Percentiles rank a stretch among this genome's conserved stretches.
Conservation (phyloP, 2,329 filamentous ascomycete genomes). For the Cladosporium sp. region DNA sequence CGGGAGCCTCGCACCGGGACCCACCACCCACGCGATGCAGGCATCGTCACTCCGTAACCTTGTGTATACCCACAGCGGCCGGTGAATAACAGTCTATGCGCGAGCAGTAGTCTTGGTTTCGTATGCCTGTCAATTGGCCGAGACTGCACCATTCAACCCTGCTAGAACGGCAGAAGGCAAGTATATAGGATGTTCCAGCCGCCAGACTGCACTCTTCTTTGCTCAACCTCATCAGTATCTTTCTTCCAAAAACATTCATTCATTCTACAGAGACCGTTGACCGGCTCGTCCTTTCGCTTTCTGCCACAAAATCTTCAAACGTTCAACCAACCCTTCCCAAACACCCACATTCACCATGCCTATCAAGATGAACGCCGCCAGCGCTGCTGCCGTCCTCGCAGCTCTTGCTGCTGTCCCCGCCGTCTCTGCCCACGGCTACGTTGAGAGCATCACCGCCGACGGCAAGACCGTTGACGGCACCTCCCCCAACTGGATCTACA, state of each 20-base stretch:
- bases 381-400: slow-evolving; percentile 13
- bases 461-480: slow-evolving; percentile 6
- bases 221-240: not conserved
- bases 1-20: too few species aligned
- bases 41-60: not conserved
- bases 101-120: slow-evolving; percentile 5
- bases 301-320: not conserved
- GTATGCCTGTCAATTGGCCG: not conserved
- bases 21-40: not conserved
- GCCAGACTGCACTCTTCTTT: not conserved
- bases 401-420: slow-evolving; percentile 14
- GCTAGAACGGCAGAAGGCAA: not conserved
- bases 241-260: not conserved
- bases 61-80: too few species aligned
- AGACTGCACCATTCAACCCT: not conserved
- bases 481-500: slow-evolving; percentile 12
- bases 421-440: slow-evolving; percentile 42
- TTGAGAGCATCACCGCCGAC: slow-evolving; percentile 20
- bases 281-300: slow-evolving; percentile 16
- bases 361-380: slow-evolving; percentile 16
- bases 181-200: slow-evolving; percentile 3
- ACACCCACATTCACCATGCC: not conserved
- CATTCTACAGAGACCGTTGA: slow-evolving; percentile 17
- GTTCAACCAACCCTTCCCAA: not conserved
- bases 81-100: too few species aligned